Evolutionary conservation across 2,329 filamentous ascomycete genomes (phyloP), one percentile per base, ranked within the genome.

Genomic region (Diaporthe sp.): DNA sequence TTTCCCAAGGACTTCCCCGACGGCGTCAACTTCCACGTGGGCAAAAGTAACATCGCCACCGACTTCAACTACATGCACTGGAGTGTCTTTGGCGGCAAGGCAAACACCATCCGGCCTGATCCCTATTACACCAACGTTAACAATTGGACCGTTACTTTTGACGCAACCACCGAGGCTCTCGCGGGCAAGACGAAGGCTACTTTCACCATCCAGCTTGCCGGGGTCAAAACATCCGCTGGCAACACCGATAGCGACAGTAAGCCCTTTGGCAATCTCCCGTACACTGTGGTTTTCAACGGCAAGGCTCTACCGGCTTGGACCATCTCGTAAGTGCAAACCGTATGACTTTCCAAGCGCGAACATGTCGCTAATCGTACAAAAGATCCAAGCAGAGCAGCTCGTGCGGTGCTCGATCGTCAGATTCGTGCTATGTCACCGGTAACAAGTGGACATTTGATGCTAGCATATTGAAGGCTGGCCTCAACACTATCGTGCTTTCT

Each of bases 21-120:
- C 0, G 90, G 91, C 4, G 85, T 92, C 1, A 85, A 83, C 25
- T 93, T 89, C 82, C 85, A 86, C 17, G 87, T 92, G 1, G 90
- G 90, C 13, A 81, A 87, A 79, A 87, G 86, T 76, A 80, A 89
- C 33, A 83, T 83, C 33, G 82, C 81, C 0, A 79, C 82, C 10
- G 89, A 91, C 77, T 84, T 91, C 75, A 93, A 92, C 80, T 92
- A 92, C 71, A 87, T 92, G 3, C 91, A 93, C 79, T 93, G 91
- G 91, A 89, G 87, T 74, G 89, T 91, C 12, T 92, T 91, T 77
- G 90, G 90, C 1, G 88, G 89, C 12, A 83, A 87, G 40, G 88
- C 83, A 0, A 88, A 90, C 80, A 85, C 81, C 17, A 72, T 84
- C 3, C 84, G 88, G 0, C 80, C 84, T 1, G 81, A 85, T 58